These are phyloP conservation scores for Coffea eugenioides DNA, from an alignment of 257 asterid species.

Conservation along the genomic window DNA sequence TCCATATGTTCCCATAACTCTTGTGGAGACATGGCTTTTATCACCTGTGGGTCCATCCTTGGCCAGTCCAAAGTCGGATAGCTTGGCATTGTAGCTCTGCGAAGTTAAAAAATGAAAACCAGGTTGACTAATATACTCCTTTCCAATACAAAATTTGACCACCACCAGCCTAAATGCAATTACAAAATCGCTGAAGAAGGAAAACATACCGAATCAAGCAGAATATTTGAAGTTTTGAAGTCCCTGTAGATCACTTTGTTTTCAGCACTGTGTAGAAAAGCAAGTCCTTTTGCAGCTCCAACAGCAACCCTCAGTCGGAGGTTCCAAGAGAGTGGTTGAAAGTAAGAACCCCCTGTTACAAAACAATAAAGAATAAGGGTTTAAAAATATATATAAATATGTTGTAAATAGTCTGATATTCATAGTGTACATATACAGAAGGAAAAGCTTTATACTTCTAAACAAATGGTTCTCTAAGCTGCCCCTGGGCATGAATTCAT, in stretches of 20 bases:
- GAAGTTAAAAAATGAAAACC: slow-evolving; percentile 18
- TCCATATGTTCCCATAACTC: slow-evolving; percentile 85
- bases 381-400: neutral
- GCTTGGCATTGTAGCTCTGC: slow-evolving; percentile 83
- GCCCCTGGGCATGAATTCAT: slow-evolving; percentile 37
- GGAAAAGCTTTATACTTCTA: slow-evolving; percentile 43
- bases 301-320: slow-evolving; percentile 81
- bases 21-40: slow-evolving; percentile 68
- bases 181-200: neutral
- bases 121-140: neutral
- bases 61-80: slow-evolving; percentile 95
- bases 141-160: neutral
- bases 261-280: slow-evolving; percentile 81
- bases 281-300: slow-evolving; percentile 92
- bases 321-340: slow-evolving; percentile 89
- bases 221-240: slow-evolving; percentile 79
- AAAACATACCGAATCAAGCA: slow-evolving; percentile 70
- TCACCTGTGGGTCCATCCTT: slow-evolving; percentile 84
- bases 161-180: neutral
- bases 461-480: slow-evolving; percentile 40
- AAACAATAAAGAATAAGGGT: neutral
- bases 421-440: neutral
- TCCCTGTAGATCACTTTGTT: slow-evolving; percentile 83
- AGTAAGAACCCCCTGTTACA: slow-evolving; percentile 80
- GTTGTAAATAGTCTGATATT: neutral